A percentile compares a stretch with the other conserved stretches of the same genome.
Evolutionary conservation across 2,329 filamentous ascomycete genomes (phyloP).

Genomic region (Celoporthe dispersa): DNA sequence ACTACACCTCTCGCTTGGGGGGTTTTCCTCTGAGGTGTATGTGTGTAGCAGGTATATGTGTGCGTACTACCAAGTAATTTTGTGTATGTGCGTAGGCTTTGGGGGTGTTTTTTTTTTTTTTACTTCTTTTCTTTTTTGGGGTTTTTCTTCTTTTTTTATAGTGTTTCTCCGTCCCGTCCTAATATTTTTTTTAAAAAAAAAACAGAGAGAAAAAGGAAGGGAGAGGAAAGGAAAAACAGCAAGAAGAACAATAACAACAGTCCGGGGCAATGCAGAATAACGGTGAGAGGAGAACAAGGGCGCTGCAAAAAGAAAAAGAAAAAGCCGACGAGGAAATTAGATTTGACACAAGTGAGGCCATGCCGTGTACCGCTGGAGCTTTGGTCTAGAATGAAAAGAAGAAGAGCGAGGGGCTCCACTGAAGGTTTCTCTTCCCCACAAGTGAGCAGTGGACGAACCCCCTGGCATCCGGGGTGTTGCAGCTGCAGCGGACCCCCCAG

Average conservation of each 20-base stretch:
- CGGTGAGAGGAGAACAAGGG: not conserved
- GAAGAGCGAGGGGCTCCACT: not conserved
- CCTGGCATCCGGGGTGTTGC: constrained; percentile 21
- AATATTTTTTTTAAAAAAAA: no score
- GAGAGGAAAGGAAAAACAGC: no score
- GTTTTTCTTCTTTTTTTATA: no score
- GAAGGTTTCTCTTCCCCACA: constrained; percentile 7
- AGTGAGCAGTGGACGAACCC: not conserved
- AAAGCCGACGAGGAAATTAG: not conserved
- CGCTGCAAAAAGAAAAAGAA: not conserved
- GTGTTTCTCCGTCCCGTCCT: not conserved
- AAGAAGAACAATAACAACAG: no score
- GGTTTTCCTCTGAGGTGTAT: not conserved
- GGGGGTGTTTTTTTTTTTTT: no score
- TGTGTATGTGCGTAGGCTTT: not conserved
- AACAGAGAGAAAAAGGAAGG: no score
- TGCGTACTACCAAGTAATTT: not conserved
- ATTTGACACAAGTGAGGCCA: not conserved
- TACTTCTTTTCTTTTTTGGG: no score
- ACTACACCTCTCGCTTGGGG: not conserved
- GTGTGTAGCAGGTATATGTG: not conserved
- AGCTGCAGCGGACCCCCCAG: constrained; percentile 21
- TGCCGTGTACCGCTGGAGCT: not conserved
- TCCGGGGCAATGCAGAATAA: not conserved
- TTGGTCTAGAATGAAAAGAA: not conserved